A percentile compares a stretch with the other conserved stretches of the same genome.
Evolutionary conservation across 345 rosid species (phyloP).

Genomic region (Noccaea bulbosa): DNA sequence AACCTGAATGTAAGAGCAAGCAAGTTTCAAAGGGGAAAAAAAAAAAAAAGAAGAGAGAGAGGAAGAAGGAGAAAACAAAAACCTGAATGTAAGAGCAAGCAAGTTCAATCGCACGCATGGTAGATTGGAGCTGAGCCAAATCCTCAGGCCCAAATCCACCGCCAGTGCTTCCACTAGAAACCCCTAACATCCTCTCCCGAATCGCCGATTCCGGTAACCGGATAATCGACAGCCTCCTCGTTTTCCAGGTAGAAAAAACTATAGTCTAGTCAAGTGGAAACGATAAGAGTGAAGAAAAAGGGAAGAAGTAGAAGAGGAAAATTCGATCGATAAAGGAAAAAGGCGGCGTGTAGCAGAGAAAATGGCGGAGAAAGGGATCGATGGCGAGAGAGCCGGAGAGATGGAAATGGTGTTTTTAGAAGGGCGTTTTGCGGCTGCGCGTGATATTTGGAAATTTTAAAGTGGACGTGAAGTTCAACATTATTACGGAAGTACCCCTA

Average conservation of each 20-base stretch:
- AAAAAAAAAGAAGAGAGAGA: not conserved
- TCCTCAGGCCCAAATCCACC: constrained; percentile 49
- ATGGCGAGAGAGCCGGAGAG: constrained; percentile 40
- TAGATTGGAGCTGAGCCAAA: constrained; percentile 73
- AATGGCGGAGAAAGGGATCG: constrained; percentile 45
- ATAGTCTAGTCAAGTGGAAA: not conserved
- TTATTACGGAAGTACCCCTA: constrained; percentile 30
- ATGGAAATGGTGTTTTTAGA: constrained; percentile 24
- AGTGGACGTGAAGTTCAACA: constrained; percentile 9
- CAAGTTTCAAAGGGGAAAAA: no score
- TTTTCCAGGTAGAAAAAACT: not conserved
- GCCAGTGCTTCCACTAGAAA: constrained; percentile 48
- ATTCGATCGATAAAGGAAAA: constrained; percentile 26
- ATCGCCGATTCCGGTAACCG: constrained; percentile 30
- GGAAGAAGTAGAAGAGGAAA: not conserved
- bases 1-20: no score
- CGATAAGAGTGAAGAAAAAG: constrained; percentile 6
- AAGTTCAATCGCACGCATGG: constrained; percentile 91
- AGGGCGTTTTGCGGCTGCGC: constrained; percentile 16
- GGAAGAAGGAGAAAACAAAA: constrained; percentile 19
- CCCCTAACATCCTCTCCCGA: constrained; percentile 53
- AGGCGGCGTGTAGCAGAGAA: constrained; percentile 39
- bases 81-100: constrained; percentile 97
- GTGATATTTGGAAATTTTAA: not conserved
- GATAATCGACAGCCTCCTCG: constrained; percentile 22